A percentile compares a stretch with the other conserved stretches of the same genome.
Conservation (phyloP, 495 filamentous ascomycete genomes). For the Hypoxylon fuscum region DNA sequence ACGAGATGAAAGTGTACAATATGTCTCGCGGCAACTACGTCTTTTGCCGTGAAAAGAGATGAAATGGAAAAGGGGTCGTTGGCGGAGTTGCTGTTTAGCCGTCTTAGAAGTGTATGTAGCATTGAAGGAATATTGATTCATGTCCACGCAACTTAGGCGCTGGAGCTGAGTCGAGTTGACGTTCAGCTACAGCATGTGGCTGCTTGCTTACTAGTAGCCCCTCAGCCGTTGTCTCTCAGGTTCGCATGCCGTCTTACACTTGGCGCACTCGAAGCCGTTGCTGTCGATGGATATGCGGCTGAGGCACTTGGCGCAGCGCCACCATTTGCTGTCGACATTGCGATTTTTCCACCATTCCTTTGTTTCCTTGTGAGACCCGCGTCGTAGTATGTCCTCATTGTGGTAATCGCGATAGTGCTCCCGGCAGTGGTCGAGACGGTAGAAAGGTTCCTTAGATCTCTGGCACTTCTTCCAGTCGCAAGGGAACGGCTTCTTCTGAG, state of each 20-base stretch:
- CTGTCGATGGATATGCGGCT: slow-evolving; percentile 43
- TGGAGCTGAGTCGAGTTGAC: slow-evolving; percentile 13
- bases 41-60: not conserved
- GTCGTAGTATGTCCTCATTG: slow-evolving; percentile 56
- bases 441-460: slow-evolving; percentile 50
- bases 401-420: slow-evolving; percentile 62
- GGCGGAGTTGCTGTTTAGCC: slow-evolving; percentile 5
- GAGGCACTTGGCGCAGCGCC: slow-evolving; percentile 59
- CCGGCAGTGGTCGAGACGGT: slow-evolving; percentile 56
- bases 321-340: slow-evolving; percentile 51
- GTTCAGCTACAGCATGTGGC: slow-evolving; percentile 10
- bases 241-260: slow-evolving; percentile 54
- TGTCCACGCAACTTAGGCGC: slow-evolving; percentile 6
- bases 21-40: not conserved
- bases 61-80: not conserved
- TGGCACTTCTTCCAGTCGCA: slow-evolving; percentile 55
- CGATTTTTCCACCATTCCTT: slow-evolving; percentile 41
- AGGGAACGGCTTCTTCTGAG: slow-evolving; percentile 47
- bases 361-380: slow-evolving; percentile 34
- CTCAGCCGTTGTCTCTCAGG: slow-evolving; percentile 41
- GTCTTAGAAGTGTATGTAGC: not conserved
- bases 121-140: not conserved
- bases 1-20: not conserved
- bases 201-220: slow-evolving; percentile 34
- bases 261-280: slow-evolving; percentile 51